Conservation (phyloP, 805 yeast species). For the Metschnikowia proteae region DNA sequence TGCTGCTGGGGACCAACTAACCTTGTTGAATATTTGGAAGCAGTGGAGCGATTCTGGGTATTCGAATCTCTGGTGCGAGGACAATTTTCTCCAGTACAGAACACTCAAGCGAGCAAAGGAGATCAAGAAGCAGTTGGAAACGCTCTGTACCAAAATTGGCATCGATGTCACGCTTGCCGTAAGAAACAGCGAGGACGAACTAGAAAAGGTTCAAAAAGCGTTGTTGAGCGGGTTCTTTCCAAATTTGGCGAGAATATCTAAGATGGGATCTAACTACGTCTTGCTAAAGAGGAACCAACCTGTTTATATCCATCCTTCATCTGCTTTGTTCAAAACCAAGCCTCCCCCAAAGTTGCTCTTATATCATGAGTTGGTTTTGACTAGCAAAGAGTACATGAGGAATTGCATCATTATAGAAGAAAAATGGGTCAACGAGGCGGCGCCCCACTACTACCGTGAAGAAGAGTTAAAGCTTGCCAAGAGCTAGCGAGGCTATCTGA, state of each 20-base stretch:
- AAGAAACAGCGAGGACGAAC: conserved; percentile 12
- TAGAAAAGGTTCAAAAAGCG: conserved; percentile 45
- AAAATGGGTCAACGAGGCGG: conserved; percentile 68
- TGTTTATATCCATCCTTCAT: conserved; percentile 85
- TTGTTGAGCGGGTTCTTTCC: conserved; percentile 68
- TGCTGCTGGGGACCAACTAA: conserved; percentile 72
- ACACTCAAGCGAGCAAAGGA: conserved; percentile 65
- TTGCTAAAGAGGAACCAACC: conserved; percentile 63
- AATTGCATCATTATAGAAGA: conserved; percentile 72
- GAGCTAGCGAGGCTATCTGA: neutral
- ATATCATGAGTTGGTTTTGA: conserved; percentile 79
- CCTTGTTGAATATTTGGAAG: conserved; percentile 69
- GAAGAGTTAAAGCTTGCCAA: conserved; percentile 21
- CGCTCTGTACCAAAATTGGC: conserved; percentile 55
- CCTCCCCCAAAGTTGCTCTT: conserved; percentile 74
- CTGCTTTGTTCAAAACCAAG: conserved; percentile 56
- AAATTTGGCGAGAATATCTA: conserved; percentile 56
- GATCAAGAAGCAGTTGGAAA: conserved; percentile 64
- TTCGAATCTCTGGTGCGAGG: conserved; percentile 80
- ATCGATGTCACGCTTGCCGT: conserved; percentile 22
- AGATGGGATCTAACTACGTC: conserved; percentile 65
- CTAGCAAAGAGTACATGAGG: conserved; percentile 86
- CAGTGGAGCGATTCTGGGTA: conserved; percentile 68
- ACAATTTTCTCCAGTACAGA: conserved; percentile 74
- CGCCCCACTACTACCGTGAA: conserved; percentile 53